A percentile compares a stretch with the other conserved stretches of the same genome.
These are phyloP conservation scores for Piper longum DNA, from an alignment of 164 flowering plant genomes.

Conservation along the genomic window DNA sequence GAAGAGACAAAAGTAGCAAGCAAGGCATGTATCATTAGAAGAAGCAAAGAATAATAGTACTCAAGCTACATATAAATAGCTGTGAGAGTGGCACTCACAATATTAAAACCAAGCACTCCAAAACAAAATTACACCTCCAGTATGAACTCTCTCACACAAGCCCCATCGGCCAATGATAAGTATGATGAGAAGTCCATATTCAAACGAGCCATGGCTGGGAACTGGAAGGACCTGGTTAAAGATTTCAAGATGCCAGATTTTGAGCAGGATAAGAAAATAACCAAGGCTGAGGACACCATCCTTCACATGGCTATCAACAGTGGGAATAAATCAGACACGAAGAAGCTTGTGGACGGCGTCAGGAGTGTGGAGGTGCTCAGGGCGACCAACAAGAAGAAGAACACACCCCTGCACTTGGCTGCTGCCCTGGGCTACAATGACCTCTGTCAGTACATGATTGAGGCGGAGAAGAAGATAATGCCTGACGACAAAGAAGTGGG, in stretches of 20 bases:
- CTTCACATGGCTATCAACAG: slow-evolving; percentile 1
- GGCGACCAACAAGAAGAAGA: slow-evolving; percentile 7
- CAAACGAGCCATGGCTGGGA: not conserved
- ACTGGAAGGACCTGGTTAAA: not conserved
- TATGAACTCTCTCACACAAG: not conserved
- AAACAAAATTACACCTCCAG: too few species aligned
- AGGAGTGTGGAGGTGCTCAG: not conserved
- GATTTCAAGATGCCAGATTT: not conserved
- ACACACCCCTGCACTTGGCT: slow-evolving; percentile 19
- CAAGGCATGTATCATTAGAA: too few species aligned
- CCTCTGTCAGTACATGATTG: slow-evolving; percentile 8
- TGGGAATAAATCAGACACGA: not conserved
- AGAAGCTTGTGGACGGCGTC: not conserved
- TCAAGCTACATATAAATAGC: too few species aligned
- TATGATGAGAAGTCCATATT: not conserved
- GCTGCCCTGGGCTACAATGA: slow-evolving; percentile 7
- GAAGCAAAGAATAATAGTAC: too few species aligned
- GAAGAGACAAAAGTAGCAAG: too few species aligned
- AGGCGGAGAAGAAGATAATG: not conserved
- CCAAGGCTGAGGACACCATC: not conserved
- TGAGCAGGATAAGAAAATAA: not conserved
- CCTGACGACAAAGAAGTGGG: not conserved
- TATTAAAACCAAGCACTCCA: too few species aligned
- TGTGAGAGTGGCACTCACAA: too few species aligned
- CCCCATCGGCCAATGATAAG: not conserved